phyloP scores from a whole-genome alignment of 2,329 filamentous ascomycete species.

The Didymella keratinophila region DNA sequence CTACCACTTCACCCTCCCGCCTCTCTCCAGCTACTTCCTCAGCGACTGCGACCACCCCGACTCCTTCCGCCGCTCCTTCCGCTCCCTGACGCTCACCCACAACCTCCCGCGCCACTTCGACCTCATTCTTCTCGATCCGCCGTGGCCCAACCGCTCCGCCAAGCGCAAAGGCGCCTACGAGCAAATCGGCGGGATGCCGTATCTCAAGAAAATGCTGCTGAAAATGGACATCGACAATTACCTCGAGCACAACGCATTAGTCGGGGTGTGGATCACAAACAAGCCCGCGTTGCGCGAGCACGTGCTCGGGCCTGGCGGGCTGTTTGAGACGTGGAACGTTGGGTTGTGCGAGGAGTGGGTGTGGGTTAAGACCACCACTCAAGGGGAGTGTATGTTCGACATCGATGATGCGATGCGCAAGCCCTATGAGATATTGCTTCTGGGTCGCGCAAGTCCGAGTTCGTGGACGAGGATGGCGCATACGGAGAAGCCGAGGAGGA shows the following conservation, averaged over 20 bases:
- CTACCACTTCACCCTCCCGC: constrained; percentile 57
- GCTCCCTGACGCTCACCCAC: constrained; percentile 46
- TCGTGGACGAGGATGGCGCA: constrained; percentile 32
- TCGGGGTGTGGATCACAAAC: constrained; percentile 83
- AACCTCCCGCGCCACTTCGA: constrained; percentile 64
- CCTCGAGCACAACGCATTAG: constrained; percentile 54
- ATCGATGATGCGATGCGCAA: constrained; percentile 71
- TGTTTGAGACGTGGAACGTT: constrained; percentile 74
- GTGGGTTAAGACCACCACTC: constrained; percentile 76
- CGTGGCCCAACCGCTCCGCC: constrained; percentile 82
- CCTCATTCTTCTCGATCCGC: constrained; percentile 76
- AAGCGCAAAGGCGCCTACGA: constrained; percentile 65
- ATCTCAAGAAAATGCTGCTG: constrained; percentile 55
- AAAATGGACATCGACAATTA: constrained; percentile 57
- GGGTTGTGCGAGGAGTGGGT: constrained; percentile 74
- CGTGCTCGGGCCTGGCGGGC: constrained; percentile 62
- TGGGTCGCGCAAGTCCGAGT: constrained; percentile 58
- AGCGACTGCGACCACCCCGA: constrained; percentile 54
- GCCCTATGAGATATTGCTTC: constrained; percentile 77
- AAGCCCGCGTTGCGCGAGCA: constrained; percentile 64
- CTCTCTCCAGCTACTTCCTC: constrained; percentile 58
- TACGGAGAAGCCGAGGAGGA: constrained; percentile 52
- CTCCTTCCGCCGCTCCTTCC: constrained; percentile 50
- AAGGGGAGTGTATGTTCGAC: constrained; percentile 70
- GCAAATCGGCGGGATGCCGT: constrained; percentile 53